Conservation (phyloP, 139 green algal genomes). For the Desmodesmus armatus region DNA sequence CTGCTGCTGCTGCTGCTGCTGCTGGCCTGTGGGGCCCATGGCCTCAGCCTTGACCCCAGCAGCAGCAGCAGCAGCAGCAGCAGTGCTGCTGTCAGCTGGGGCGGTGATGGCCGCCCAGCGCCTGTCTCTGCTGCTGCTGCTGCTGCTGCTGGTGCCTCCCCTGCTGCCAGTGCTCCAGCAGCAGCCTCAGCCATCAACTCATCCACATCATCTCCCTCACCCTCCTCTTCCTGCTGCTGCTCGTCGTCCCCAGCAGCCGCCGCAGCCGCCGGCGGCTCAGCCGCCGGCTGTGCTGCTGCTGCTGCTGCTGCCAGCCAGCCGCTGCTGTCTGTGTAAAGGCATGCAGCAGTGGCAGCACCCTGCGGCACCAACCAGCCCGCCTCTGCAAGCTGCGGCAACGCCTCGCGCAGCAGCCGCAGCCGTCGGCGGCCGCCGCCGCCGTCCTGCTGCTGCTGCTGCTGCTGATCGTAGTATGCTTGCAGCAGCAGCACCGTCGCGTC, state of each 20-base stretch:
- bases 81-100: too few relatives aligned
- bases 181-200: conserved; percentile 29
- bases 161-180: conserved; percentile 14
- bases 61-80: background rate
- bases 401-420: conserved; percentile 28
- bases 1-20: conserved; percentile 22
- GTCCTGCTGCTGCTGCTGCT: conserved; percentile 18
- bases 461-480: background rate
- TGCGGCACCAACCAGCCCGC: background rate
- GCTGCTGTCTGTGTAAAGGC: conserved; percentile 64
- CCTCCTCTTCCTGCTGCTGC: background rate
- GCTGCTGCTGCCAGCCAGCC: conserved; percentile 62
- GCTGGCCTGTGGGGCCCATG: too few relatives aligned
- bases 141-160: background rate
- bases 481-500: conserved; percentile 61
- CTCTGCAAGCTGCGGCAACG: background rate
- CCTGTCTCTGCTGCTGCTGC: background rate
- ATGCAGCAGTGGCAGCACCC: conserved; percentile 54
- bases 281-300: too few relatives aligned
- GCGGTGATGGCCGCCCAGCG: too few relatives aligned
- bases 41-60: background rate
- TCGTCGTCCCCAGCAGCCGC: too few relatives aligned
- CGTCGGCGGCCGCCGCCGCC: too few relatives aligned
- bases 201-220: conserved; percentile 12
- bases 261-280: too few relatives aligned